Evolutionary conservation across 78 protist species (phyloP).

Genomic region (Monosiga brevicollis): DNA sequence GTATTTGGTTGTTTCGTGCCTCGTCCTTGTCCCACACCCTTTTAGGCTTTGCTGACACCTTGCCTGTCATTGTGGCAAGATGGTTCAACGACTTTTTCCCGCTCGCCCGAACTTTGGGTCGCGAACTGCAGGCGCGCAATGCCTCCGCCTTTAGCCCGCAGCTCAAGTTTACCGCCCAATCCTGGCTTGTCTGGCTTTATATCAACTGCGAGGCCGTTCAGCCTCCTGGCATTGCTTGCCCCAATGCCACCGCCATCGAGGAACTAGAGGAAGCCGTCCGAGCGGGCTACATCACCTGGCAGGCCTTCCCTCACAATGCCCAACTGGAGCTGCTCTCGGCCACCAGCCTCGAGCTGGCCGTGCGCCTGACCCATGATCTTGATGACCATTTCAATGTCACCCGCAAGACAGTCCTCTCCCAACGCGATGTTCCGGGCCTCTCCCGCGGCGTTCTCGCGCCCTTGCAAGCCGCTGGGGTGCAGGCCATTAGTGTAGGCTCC

Average conservation of each 20-base stretch:
- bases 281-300: conserved; percentile 6
- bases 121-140: neutral
- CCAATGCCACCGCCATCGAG: neutral
- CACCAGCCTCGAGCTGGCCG: neutral
- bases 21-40: too few relatives aligned
- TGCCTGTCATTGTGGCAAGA: neutral
- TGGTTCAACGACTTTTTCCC: neutral
- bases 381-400: neutral
- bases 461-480: neutral
- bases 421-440: conserved; percentile 15
- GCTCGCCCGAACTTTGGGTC: neutral
- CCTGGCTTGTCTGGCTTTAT: conserved; percentile 1
- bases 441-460: neutral
- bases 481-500: neutral
- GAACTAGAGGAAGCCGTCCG: neutral
- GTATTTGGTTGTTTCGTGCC: too few relatives aligned
- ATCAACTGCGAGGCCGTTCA: neutral
- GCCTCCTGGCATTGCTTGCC: neutral
- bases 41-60: neutral
- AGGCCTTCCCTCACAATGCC: conserved; percentile 4
- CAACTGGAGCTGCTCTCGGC: neutral
- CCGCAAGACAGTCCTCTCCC: conserved; percentile 5
- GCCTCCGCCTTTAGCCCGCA: neutral
- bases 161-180: neutral
- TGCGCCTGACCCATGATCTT: neutral